These are phyloP conservation scores for Xylaria polymorpha DNA, from an alignment of 2,329 filamentous ascomycete genomes.

Conservation along the genomic window DNA sequence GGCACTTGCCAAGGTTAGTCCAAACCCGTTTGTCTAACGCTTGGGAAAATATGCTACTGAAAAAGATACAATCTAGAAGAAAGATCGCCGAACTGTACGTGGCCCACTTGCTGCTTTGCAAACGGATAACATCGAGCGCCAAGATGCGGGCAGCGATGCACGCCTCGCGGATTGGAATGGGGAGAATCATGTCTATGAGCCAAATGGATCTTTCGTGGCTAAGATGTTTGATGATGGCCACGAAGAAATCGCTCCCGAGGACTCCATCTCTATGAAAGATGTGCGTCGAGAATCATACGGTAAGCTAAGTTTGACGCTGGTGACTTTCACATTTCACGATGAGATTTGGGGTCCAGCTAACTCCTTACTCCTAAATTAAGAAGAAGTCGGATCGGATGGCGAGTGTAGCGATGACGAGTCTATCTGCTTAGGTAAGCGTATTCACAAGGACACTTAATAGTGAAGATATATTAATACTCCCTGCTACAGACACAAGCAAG, in stretches of 20 bases:
- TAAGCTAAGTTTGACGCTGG: neutral
- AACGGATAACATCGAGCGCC: neutral
- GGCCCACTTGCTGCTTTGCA: constrained; percentile 18
- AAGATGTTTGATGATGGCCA: neutral
- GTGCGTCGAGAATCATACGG: constrained; percentile 7
- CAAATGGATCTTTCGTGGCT: constrained; percentile 10
- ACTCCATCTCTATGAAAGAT: constrained; percentile 26
- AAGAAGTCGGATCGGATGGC: constrained; percentile 11
- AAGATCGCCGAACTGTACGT: constrained; percentile 4
- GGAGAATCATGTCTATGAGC: constrained; percentile 15
- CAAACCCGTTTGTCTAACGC: neutral
- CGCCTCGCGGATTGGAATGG: constrained; percentile 15
- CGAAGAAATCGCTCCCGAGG: constrained; percentile 16
- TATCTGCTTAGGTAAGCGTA: constrained; percentile 19
- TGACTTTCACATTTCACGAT: neutral
- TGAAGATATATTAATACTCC: neutral
- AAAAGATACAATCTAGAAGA: neutral
- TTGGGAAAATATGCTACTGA: neutral
- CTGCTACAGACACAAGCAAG: neutral
- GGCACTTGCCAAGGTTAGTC: constrained; percentile 4
- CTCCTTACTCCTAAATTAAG: neutral
- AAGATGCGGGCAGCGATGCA: constrained; percentile 12
- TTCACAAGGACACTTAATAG: neutral
- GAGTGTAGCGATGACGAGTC: neutral
- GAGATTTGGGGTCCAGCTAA: constrained; percentile 7